Evolutionary conservation across 225 moss, liverwort and hornwort species (phyloP).

Genomic region (Anthoceros angustus): DNA sequence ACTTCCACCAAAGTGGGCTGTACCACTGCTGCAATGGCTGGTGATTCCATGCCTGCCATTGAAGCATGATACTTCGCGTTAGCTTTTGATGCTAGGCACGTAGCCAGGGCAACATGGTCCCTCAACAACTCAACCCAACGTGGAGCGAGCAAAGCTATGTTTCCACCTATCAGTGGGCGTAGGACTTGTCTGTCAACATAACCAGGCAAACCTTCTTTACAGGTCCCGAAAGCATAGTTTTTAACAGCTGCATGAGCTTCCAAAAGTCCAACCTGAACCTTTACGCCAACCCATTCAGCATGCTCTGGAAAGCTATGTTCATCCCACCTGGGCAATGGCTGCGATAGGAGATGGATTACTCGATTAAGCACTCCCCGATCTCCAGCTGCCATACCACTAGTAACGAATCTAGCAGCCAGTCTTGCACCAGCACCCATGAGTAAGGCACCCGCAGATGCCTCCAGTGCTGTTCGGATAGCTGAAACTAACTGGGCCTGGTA

Average conservation of each 20-base stretch:
- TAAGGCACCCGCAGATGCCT: constrained; percentile 75
- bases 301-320: constrained; percentile 82
- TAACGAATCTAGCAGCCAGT: constrained; percentile 87
- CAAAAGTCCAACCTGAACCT: constrained; percentile 88
- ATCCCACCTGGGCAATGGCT: constrained; percentile 74
- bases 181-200: constrained; percentile 51
- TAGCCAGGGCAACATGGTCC: constrained; percentile 55
- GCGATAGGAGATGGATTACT: constrained; percentile 59
- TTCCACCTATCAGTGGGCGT: constrained; percentile 52
- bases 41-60: constrained; percentile 71
- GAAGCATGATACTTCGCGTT: constrained; percentile 81
- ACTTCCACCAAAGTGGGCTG: constrained; percentile 63
- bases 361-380: constrained; percentile 82
- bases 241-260: constrained; percentile 93
- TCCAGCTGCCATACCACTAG: constrained; percentile 76
- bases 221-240: constrained; percentile 56
- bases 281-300: constrained; percentile 87
- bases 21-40: constrained; percentile 69
- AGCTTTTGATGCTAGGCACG: constrained; percentile 11
- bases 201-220: constrained; percentile 30
- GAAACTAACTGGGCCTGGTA: constrained; percentile 98
- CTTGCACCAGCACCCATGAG: constrained; percentile 84
- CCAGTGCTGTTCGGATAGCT: constrained; percentile 86
- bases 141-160: constrained; percentile 51
- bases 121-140: constrained; percentile 83